Base-by-base conservation (phyloP, 768 basidiomycete genomes). In the Phanerodontia chrysosporium region DNA sequence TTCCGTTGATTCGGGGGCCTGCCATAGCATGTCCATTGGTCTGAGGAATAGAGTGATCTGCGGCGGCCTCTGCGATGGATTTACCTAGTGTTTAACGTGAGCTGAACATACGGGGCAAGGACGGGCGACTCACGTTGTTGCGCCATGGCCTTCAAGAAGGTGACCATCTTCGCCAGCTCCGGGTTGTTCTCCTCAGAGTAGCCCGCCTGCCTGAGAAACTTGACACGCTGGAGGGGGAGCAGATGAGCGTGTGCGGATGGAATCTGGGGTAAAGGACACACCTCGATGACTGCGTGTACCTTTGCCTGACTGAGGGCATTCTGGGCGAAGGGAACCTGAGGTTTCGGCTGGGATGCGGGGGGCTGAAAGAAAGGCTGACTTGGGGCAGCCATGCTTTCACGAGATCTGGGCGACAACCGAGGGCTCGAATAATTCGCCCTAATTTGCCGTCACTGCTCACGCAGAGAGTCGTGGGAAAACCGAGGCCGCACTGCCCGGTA, bases 151-250 rank as follows among this genome's bases (percentile, higher is more conserved):
- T 68, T 64, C 39, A 84, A 65, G 61, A 77, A 69, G 27, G 72
- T 69, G 51, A 75, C 63, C 48, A 83, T 69, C 57, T 66, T 71
- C 6, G 70, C 74, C 24, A 83, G 71, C 56, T 84, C 83, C 24
- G 62, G 69, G 9, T 71, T 75, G 1, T 74, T 75, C 49, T 81
- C 77, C n/a, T 75, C 69, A 12, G 80, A 78, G 58, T 69, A 70
- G 14, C 83, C 83, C 39, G 74, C 69, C n/a, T 65, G 65, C 42
- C 73, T 76, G 30, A 84, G 75, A 35, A 67, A 55, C 30, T 75
- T 72, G 21, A 75, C 73, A 27, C 80, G 79, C 77, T 84, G 70
- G 65, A 42, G 21, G 46, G 16, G 28, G 49, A 35, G 24, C 46
- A 44, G 9, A 42, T 44, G 44, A 46, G 57, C 13, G 32, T 14